These are phyloP conservation scores for Golubevia pallescens DNA, from an alignment of 1,284 basidiomycete species.

Conservation along the genomic window DNA sequence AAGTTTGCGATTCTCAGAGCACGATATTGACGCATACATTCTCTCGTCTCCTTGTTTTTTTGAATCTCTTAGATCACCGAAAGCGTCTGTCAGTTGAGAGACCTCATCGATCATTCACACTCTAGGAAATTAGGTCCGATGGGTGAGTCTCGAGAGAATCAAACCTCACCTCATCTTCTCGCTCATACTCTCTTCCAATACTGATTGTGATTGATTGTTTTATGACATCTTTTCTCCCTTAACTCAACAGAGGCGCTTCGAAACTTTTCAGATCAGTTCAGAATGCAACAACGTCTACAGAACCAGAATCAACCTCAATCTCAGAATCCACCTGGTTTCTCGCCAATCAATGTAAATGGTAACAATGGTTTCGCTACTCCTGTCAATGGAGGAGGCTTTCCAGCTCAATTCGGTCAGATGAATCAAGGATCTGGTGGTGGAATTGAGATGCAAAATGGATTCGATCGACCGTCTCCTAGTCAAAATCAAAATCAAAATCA, in stretches of 20 bases:
- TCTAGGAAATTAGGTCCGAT: not conserved
- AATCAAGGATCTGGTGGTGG: too few relatives aligned
- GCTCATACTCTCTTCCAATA: not conserved
- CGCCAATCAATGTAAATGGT: too few relatives aligned
- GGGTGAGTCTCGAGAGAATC: not conserved
- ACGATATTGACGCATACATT: not conserved
- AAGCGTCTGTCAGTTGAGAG: conserved; percentile 42
- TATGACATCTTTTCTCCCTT: not conserved
- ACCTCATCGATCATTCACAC: conserved; percentile 28
- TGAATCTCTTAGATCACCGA: conserved; percentile 29
- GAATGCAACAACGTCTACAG: not conserved
- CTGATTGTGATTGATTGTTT: not conserved
- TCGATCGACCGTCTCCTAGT: too few relatives aligned
- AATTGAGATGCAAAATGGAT: too few relatives aligned
- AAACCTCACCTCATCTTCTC: not conserved
- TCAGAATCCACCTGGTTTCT: too few relatives aligned
- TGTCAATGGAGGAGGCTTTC: too few relatives aligned
- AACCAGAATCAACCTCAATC: too few relatives aligned
- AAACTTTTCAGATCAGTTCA: not conserved
- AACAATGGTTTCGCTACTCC: too few relatives aligned
- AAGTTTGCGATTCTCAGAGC: too few relatives aligned
- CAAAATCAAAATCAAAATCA: too few relatives aligned
- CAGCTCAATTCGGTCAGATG: too few relatives aligned
- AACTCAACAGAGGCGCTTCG: not conserved
- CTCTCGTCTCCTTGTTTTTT: not conserved